Evolutionary conservation across 2,329 filamentous ascomycete species (phyloP).

Genomic region (Teratosphaeria destructans): DNA sequence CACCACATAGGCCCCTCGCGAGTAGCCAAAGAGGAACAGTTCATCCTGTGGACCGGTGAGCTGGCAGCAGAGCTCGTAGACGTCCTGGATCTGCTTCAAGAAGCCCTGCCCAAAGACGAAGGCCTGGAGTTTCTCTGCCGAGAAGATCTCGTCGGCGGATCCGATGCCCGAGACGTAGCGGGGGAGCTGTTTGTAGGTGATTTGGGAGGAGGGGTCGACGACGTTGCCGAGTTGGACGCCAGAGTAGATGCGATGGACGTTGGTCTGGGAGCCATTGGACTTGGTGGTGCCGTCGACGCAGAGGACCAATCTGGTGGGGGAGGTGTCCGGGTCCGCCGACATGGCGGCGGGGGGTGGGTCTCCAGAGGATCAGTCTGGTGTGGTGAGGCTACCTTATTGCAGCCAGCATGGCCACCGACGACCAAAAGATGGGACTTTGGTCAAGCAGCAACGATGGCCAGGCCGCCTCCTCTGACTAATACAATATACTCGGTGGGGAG

Average conservation of each 20-base stretch:
- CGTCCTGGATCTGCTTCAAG: constrained; percentile 13
- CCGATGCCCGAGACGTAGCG: constrained; percentile 11
- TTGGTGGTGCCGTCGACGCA: constrained; percentile 14
- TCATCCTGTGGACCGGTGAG: constrained; percentile 23
- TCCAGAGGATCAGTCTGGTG: neutral
- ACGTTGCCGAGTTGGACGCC: constrained; percentile 9
- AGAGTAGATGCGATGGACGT: constrained; percentile 11
- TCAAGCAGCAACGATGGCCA: neutral
- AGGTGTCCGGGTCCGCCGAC: neutral
- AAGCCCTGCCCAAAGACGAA: constrained; percentile 11
- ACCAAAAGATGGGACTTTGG: neutral
- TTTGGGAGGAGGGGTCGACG: constrained; percentile 3
- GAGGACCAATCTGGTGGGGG: constrained; percentile 12
- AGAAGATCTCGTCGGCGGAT: constrained; percentile 9
- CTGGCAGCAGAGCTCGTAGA: constrained; percentile 15
- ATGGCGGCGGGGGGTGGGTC: neutral
- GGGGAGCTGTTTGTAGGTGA: constrained; percentile 6
- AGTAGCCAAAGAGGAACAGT: constrained; percentile 32
- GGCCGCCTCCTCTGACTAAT: neutral
- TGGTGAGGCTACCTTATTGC: neutral
- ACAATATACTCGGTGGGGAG: neutral
- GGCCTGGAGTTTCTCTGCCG: constrained; percentile 8
- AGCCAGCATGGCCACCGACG: neutral
- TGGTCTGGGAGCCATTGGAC: constrained; percentile 6
- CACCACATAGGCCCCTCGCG: constrained; percentile 31